Evolutionary conservation across 164 flowering plant genomes (phyloP), one percentile per base, ranked within the genome.

Genomic region (Berberis vulgaris): DNA sequence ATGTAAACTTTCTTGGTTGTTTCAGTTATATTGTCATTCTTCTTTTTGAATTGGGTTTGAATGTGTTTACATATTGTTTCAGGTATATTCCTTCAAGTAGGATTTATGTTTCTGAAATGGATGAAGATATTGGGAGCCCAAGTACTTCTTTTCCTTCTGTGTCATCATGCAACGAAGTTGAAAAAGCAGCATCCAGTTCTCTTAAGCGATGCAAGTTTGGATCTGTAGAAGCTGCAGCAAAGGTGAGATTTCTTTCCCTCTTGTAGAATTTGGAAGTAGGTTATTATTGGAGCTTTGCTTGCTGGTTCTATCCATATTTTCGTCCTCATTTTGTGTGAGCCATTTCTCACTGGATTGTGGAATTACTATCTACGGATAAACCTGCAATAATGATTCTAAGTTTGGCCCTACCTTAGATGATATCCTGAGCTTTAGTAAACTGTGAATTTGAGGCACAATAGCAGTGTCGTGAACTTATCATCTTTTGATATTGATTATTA

Each of bases 41-140:
- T 26, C 26, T 26, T 26, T 26, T 8, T 43, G 9, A 49, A 45
- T 7, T 26, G 3, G 50, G n/a, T 6, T 49, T 68, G 39, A 26
- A 71, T 65, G 39, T 43, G 10, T 11, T 43, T 54, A 55, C 5
- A 54, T 58, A 39, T 69, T 75, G 41, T 69, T 74, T 44, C 77
- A 94, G 98, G 81, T 95, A 95, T 69, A 76, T 87, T 54, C 99
- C 99, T 62, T 77, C 85, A 41, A 81, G 80, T 63, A 84, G 96
- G 49, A 62, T 74, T 47, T 75, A 61, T 61, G 67, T 63, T 67
- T 63, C 85, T 64, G 53, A 71, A 63, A 12, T 76, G 41, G 59
- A 56, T 57, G 81, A 71, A 52, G 54, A 63, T 49, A 61, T 59
- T 68, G 46, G 66, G 43, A 69, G 39, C 59, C 63, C 76, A 4